Percentiles rank a stretch among this genome's conserved stretches.
Evolutionary conservation across 2,329 filamentous ascomycete species (phyloP).

Genomic region (Grosmannia clavigera): DNA sequence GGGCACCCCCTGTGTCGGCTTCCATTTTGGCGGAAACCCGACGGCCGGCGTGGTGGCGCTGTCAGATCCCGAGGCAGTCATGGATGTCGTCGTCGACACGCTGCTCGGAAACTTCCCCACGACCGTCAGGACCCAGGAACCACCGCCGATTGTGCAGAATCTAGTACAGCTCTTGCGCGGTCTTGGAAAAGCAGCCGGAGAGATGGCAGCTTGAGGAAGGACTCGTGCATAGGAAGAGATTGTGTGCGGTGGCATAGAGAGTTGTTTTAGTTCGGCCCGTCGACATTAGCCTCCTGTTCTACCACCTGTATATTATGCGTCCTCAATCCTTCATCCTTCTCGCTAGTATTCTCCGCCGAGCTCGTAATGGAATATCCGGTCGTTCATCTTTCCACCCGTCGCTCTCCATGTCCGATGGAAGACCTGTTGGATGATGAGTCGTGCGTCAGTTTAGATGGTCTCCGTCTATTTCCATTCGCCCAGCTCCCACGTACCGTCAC

Average conservation of each 20-base stretch:
- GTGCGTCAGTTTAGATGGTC: not conserved
- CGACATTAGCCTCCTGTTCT: not conserved
- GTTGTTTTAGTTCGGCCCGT: not conserved
- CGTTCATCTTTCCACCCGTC: constrained; percentile 35
- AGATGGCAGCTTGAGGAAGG: not conserved
- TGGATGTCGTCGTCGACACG: constrained; percentile 45
- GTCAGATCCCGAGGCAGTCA: constrained; percentile 43
- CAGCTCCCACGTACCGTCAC: constrained; percentile 9
- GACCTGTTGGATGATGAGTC: constrained; percentile 15
- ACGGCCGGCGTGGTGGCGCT: constrained; percentile 26
- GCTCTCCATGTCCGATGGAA: constrained; percentile 33
- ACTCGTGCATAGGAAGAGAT: no score
- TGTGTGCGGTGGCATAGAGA: not conserved
- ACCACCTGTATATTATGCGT: not conserved
- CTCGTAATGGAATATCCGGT: constrained; percentile 35
- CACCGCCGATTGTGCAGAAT: constrained; percentile 55
- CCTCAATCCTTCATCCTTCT: no score
- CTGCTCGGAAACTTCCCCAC: constrained; percentile 37
- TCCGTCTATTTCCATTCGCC: not conserved
- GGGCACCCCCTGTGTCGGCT: constrained; percentile 22
- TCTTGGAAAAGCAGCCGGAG: constrained; percentile 35
- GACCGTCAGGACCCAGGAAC: constrained; percentile 20
- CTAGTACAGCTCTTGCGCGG: constrained; percentile 51
- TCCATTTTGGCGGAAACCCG: constrained; percentile 21
- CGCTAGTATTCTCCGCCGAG: constrained; percentile 35